Evolutionary conservation across 2,329 filamentous ascomycete genomes (phyloP).

Genomic region (Cladophialophora psammophila): DNA sequence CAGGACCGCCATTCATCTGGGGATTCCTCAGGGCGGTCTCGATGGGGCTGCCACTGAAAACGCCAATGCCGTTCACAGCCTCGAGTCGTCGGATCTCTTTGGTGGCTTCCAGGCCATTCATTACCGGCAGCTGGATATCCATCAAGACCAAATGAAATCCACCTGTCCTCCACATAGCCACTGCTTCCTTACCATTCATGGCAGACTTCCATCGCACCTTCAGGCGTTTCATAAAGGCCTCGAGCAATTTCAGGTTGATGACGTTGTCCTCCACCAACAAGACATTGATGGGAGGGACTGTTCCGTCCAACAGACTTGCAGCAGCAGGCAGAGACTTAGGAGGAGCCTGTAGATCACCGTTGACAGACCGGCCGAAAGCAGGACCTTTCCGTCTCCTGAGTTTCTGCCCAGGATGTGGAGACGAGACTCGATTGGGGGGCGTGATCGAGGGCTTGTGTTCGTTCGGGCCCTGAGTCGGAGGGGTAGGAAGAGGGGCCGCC

Average conservation of each 20-base stretch:
- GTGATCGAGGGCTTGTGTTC: slow-evolving; percentile 54
- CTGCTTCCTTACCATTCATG: slow-evolving; percentile 91
- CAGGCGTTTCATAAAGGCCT: slow-evolving; percentile 93
- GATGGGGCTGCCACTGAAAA: slow-evolving; percentile 62
- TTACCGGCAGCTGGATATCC: slow-evolving; percentile 97
- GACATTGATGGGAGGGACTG: slow-evolving; percentile 94
- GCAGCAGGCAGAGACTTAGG: slow-evolving; percentile 49
- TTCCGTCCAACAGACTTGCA: slow-evolving; percentile 75
- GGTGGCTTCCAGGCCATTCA: slow-evolving; percentile 94
- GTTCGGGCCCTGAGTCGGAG: slow-evolving; percentile 56
- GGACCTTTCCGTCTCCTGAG: slow-evolving; percentile 60
- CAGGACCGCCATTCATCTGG: slow-evolving; percentile 23
- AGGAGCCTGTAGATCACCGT: slow-evolving; percentile 42
- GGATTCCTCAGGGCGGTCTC: slow-evolving; percentile 27
- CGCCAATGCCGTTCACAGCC: slow-evolving; percentile 88
- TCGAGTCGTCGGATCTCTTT: slow-evolving; percentile 92
- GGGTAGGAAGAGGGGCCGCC: slow-evolving; percentile 64
- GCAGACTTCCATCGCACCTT: slow-evolving; percentile 98
- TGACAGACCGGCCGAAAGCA: slow-evolving; percentile 46
- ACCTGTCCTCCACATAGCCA: slow-evolving; percentile 88
- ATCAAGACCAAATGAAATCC: slow-evolving; percentile 97
- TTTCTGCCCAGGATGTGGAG: slow-evolving; percentile 54
- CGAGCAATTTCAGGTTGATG: slow-evolving; percentile 91
- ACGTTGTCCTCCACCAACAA: slow-evolving; percentile 98
- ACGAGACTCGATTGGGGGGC: slow-evolving; percentile 58